A percentile compares a stretch with the other conserved stretches of the same genome.
These are phyloP conservation scores for Mucor sp. DNA, from an alignment of 371 early-diverging fungal genomes.

Conservation along the genomic window DNA sequence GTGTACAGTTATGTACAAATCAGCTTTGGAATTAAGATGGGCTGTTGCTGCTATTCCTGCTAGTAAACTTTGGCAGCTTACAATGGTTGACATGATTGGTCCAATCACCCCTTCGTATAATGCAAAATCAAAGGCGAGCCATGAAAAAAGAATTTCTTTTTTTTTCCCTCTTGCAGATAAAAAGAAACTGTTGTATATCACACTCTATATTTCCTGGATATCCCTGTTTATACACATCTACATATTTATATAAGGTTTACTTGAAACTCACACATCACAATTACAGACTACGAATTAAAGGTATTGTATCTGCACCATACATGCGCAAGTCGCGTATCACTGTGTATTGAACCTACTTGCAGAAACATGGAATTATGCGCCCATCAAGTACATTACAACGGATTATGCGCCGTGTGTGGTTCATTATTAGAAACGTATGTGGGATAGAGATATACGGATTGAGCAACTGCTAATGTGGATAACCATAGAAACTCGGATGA, in stretches of 20 bases:
- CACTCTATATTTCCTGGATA: background rate
- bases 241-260: too few relatives aligned
- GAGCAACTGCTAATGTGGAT: background rate
- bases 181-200: background rate
- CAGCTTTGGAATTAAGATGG: too few relatives aligned
- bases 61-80: background rate
- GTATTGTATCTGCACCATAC: background rate
- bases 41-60: too few relatives aligned
- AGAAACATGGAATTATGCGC: slow-evolving; percentile 55
- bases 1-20: too few relatives aligned
- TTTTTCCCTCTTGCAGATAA: background rate
- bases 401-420: slow-evolving; percentile 56
- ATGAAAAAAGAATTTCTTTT: background rate
- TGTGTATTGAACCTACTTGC: background rate
- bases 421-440: slow-evolving; percentile 57
- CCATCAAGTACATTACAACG: slow-evolving; percentile 79
- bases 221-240: background rate
- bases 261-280: background rate
- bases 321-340: background rate
- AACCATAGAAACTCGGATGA: background rate
- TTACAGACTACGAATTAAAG: background rate
- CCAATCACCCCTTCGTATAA: background rate
- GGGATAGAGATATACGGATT: background rate
- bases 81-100: background rate
- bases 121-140: background rate